Evolutionary conservation across 129 eudicot species (phyloP).

Genomic region (Oenanthe sinensis): DNA sequence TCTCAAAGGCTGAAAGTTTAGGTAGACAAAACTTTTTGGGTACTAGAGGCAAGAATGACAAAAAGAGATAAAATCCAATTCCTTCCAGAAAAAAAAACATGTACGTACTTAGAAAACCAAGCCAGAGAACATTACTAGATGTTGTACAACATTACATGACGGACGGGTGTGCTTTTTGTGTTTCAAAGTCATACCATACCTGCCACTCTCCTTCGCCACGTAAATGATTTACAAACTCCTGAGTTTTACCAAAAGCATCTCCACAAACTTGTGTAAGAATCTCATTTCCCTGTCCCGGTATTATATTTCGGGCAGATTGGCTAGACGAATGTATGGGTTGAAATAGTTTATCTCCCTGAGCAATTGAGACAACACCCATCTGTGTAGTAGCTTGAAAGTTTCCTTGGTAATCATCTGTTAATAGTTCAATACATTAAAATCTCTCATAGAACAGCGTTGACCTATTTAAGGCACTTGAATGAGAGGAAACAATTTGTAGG

Average conservation of each 20-base stretch:
- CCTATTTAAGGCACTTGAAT: neutral
- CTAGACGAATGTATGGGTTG: slow-evolving; percentile 41
- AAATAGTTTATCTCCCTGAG: slow-evolving; percentile 34
- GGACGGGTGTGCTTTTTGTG: neutral
- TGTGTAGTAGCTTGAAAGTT: slow-evolving; percentile 37
- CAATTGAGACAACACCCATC: slow-evolving; percentile 33
- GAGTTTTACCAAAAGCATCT: slow-evolving; percentile 34
- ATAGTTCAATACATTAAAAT: slow-evolving; percentile 9
- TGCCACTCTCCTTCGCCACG: slow-evolving; percentile 48
- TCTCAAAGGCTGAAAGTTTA: neutral
- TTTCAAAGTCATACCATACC: slow-evolving; percentile 29
- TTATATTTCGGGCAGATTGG: slow-evolving; percentile 23
- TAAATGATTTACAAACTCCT: slow-evolving; percentile 36
- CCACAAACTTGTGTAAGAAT: slow-evolving; percentile 28
- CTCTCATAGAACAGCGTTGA: neutral
- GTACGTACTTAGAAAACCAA: neutral
- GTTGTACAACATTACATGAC: neutral
- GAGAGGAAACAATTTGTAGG: neutral
- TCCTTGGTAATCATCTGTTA: slow-evolving; percentile 58
- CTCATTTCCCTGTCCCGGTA: slow-evolving; percentile 38
- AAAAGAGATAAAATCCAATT: neutral
- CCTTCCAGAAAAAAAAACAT: neutral
- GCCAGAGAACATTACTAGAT: neutral
- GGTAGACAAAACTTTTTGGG: neutral
- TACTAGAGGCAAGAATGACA: neutral